Percentiles rank a stretch among this genome's conserved stretches.
These are phyloP conservation scores for Botrytis elliptica DNA, from an alignment of 2,329 filamentous ascomycete species.

Conservation along the genomic window DNA sequence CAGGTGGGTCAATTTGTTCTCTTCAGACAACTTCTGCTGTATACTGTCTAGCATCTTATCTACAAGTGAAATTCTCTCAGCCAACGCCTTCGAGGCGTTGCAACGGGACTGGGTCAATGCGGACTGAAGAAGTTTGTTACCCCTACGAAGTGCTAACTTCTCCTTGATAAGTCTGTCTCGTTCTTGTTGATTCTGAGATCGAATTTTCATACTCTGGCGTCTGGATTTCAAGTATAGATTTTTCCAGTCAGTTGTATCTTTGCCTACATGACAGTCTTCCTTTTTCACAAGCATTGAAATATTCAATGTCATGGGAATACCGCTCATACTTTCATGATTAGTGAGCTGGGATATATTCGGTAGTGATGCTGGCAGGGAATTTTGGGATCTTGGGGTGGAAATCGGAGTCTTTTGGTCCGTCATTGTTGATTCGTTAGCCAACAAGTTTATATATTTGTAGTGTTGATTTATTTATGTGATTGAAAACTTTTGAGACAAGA, in stretches of 20 bases:
- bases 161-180: background rate
- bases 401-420: background rate
- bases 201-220: background rate
- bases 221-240: background rate
- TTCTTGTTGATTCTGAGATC: background rate
- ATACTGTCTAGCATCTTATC: background rate
- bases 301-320: background rate
- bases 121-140: background rate
- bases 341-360: background rate
- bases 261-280: too few relatives aligned
- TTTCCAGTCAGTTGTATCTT: background rate
- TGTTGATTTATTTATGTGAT: background rate
- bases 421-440: background rate
- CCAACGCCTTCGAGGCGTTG: background rate
- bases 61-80: background rate
- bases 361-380: too few relatives aligned
- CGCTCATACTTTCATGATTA: background rate
- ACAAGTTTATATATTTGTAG: background rate
- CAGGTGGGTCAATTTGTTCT: too few relatives aligned
- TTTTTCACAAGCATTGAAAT: background rate
- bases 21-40: background rate
- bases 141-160: background rate
- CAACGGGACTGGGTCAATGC: background rate
- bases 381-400: background rate
- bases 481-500: accelerated